Percentiles rank a stretch among this genome's conserved stretches.
Evolutionary conservation across 75 land plant species (phyloP).

Genomic region (Adiantum capillusveneris): DNA sequence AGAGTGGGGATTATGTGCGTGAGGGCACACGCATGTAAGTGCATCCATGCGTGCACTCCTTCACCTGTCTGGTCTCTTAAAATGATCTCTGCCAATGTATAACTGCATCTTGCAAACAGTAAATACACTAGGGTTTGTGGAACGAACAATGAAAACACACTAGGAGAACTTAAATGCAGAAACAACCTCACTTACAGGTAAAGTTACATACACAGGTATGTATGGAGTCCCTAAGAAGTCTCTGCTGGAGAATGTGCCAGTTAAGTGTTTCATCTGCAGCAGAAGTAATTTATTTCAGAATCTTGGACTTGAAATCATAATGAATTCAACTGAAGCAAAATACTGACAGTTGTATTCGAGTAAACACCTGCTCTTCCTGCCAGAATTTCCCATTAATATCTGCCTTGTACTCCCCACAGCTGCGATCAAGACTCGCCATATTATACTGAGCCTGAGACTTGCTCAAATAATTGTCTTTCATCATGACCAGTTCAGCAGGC

Average conservation of each 20-base stretch:
- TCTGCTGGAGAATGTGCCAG: not conserved
- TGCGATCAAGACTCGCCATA: not conserved
- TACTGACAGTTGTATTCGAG: too few species aligned
- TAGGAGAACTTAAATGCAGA: too few species aligned
- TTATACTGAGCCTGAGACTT: slow-evolving; percentile 1
- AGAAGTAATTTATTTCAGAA: too few species aligned
- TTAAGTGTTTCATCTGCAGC: slow-evolving; percentile 1
- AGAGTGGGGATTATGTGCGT: too few species aligned
- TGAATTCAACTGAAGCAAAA: not conserved
- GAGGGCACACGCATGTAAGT: too few species aligned
- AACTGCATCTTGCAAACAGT: too few species aligned
- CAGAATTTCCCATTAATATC: not conserved
- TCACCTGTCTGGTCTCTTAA: too few species aligned
- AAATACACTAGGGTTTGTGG: too few species aligned
- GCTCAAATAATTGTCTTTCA: not conserved
- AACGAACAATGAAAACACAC: too few species aligned
- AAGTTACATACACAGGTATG: slow-evolving; percentile 26
- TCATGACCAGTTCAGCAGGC: slow-evolving; percentile 1
- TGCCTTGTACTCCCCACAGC: not conserved
- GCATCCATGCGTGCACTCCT: too few species aligned
- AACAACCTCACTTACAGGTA: slow-evolving; percentile 19
- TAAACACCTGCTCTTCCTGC: slow-evolving; percentile 3
- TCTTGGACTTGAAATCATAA: too few species aligned
- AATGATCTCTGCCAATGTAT: too few species aligned
- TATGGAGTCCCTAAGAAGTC: slow-evolving; percentile 19